Percentiles rank a stretch among this genome's conserved stretches.
Evolutionary conservation across 345 rosid genomes (phyloP).

Genomic region (Hibiscus trionum): DNA sequence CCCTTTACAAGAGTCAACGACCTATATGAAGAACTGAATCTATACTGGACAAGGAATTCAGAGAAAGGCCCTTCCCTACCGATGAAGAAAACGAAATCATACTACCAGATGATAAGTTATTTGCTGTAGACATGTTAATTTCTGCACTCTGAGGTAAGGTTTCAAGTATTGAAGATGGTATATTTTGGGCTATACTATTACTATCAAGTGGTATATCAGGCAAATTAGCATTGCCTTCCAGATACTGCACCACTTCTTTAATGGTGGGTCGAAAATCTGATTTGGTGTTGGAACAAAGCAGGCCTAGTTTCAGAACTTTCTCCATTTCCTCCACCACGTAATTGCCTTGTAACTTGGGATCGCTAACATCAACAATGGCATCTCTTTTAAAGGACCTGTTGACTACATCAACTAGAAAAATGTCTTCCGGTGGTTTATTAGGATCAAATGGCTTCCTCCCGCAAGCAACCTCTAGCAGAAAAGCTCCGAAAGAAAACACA

Average conservation of each 20-base stretch:
- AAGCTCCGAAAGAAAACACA: conserved; percentile 36
- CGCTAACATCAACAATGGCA: conserved; percentile 25
- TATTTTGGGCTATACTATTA: neutral
- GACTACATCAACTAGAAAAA: conserved; percentile 30
- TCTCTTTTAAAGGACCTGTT: conserved; percentile 28
- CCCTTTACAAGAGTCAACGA: conserved; percentile 7
- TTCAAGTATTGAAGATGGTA: neutral
- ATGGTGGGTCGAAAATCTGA: conserved; percentile 34
- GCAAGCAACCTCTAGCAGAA: conserved; percentile 41
- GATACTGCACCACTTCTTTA: conserved; percentile 19
- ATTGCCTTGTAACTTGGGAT: conserved; percentile 21
- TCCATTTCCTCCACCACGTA: conserved; percentile 28
- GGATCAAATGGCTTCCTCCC: conserved; percentile 41
- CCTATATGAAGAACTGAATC: conserved; percentile 18
- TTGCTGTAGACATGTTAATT: neutral
- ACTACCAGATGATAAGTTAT: neutral
- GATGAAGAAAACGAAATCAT: neutral
- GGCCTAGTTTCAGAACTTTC: conserved; percentile 33
- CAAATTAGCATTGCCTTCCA: conserved; percentile 17
- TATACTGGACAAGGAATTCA: conserved; percentile 8
- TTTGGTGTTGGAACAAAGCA: conserved; percentile 31
- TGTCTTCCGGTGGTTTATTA: conserved; percentile 13
- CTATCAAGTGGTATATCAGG: conserved; percentile 15
- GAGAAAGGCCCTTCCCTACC: neutral
- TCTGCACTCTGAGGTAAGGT: neutral